phyloP scores from a whole-genome alignment of 2,329 filamentous ascomycete species.

The Xylariaceae sp. region DNA sequence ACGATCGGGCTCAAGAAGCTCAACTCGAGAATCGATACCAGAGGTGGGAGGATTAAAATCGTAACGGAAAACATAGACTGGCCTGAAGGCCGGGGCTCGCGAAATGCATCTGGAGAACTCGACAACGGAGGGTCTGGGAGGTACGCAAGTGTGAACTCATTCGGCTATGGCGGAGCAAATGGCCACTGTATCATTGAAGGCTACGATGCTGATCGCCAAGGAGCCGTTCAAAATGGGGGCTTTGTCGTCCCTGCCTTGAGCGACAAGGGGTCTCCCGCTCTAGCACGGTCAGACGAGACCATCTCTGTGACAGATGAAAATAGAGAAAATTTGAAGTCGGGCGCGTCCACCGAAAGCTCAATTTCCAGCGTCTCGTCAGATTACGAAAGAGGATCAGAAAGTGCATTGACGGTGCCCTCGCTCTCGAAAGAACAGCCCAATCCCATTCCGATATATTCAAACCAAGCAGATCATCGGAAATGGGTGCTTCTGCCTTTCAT shows the following conservation, averaged over 20 bases:
- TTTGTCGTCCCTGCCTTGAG: background rate
- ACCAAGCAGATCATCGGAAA: conserved; percentile 13
- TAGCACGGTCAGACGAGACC: background rate
- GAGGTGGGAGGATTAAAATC: conserved; percentile 12
- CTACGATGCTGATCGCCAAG: conserved; percentile 12
- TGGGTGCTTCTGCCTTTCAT: conserved; percentile 21
- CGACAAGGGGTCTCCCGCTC: background rate
- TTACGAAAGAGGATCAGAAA: background rate
- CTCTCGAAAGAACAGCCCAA: background rate
- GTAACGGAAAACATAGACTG: conserved; percentile 15
- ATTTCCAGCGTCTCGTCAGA: background rate
- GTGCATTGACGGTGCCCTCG: background rate
- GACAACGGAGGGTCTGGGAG: background rate
- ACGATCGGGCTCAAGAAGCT: conserved; percentile 19
- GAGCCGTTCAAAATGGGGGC: background rate
- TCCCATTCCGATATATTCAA: background rate
- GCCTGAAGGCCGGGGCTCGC: conserved; percentile 12
- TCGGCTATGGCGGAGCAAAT: conserved; percentile 30
- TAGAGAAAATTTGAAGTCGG: background rate
- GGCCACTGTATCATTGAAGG: conserved; percentile 26
- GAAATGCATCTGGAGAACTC: conserved; percentile 17
- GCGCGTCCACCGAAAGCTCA: background rate
- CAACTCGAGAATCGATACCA: conserved; percentile 22
- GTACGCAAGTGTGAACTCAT: background rate
- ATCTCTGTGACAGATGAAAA: no score